Evolutionary conservation across 306 rosid genomes (phyloP).

Genomic region (Sesbania bispinosa): DNA sequence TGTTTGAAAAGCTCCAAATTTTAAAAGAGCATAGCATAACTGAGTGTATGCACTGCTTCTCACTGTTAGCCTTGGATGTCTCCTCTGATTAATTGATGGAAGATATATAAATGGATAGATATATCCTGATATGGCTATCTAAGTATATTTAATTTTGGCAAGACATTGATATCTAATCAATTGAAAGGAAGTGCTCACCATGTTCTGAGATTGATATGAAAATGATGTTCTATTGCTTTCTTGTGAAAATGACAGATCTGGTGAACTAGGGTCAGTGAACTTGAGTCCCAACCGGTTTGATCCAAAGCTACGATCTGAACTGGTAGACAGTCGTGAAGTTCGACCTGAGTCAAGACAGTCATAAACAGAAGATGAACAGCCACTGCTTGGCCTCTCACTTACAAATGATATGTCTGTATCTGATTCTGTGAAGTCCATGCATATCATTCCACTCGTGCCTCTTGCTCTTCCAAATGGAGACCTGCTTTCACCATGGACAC

Average conservation of each 20-base stretch:
- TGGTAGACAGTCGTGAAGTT: constrained; percentile 55
- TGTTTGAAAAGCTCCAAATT: neutral
- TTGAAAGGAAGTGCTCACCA: constrained; percentile 40
- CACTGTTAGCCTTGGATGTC: neutral
- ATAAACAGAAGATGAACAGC: constrained; percentile 48
- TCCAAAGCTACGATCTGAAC: constrained; percentile 64
- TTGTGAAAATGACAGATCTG: constrained; percentile 49
- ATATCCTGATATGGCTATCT: neutral
- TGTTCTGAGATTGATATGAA: constrained; percentile 60
- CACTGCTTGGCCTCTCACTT: constrained; percentile 73
- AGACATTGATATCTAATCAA: neutral
- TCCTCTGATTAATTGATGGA: no score
- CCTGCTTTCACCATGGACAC: constrained; percentile 27
- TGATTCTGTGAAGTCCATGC: constrained; percentile 50
- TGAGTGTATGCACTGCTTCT: neutral
- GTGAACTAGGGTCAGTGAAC: constrained; percentile 27
- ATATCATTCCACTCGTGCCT: constrained; percentile 37
- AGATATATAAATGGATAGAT: neutral
- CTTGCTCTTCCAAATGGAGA: constrained; percentile 39
- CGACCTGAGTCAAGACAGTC: constrained; percentile 52
- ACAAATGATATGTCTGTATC: constrained; percentile 83
- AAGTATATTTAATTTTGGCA: neutral
- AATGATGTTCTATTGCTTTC: constrained; percentile 51
- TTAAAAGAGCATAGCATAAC: neutral
- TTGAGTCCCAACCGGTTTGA: constrained; percentile 34